phyloP scores from a whole-genome alignment of 2,329 filamentous ascomycete genomes.

The Thelonectria blattea region DNA sequence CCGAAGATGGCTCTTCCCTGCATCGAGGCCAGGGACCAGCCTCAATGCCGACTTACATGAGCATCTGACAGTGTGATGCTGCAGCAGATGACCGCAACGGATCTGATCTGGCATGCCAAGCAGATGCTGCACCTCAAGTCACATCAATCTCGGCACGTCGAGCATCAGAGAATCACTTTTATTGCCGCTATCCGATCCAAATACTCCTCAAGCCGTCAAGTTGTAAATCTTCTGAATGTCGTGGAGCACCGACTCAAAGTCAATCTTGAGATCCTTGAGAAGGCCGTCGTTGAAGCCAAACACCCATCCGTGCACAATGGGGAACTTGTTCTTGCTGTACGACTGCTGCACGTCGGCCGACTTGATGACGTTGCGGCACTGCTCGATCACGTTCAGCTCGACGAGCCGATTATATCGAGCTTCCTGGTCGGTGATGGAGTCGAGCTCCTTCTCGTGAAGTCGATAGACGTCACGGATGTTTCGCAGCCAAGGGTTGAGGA shows the following conservation, averaged over 20 bases:
- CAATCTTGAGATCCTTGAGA: constrained; percentile 68
- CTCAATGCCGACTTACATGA: constrained; percentile 6
- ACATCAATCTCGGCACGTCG: not conserved
- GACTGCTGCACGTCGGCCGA: constrained; percentile 80
- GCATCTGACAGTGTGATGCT: not conserved
- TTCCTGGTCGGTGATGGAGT: constrained; percentile 63
- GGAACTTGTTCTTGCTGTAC: constrained; percentile 67
- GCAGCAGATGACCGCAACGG: not conserved
- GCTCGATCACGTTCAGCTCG: constrained; percentile 82
- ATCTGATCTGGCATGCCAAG: constrained; percentile 2
- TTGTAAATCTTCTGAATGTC: constrained; percentile 71
- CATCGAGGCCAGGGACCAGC: constrained; percentile 11
- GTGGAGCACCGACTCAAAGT: constrained; percentile 62
- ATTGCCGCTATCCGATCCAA: not conserved
- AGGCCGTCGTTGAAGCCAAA: constrained; percentile 73
- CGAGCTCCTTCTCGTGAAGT: constrained; percentile 73
- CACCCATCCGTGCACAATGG: constrained; percentile 76
- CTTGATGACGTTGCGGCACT: constrained; percentile 79
- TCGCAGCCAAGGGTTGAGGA: constrained; percentile 76
- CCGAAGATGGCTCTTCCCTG: constrained; percentile 11
- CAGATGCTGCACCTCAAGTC: not conserved
- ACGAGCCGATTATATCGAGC: constrained; percentile 74
- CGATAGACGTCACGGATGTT: constrained; percentile 79
- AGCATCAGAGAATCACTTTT: not conserved
- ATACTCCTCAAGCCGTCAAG: constrained; percentile 45